Evolutionary conservation across 2,329 filamentous ascomycete genomes (phyloP).

Genomic region (Aspergillus oerlinghausenensis): DNA sequence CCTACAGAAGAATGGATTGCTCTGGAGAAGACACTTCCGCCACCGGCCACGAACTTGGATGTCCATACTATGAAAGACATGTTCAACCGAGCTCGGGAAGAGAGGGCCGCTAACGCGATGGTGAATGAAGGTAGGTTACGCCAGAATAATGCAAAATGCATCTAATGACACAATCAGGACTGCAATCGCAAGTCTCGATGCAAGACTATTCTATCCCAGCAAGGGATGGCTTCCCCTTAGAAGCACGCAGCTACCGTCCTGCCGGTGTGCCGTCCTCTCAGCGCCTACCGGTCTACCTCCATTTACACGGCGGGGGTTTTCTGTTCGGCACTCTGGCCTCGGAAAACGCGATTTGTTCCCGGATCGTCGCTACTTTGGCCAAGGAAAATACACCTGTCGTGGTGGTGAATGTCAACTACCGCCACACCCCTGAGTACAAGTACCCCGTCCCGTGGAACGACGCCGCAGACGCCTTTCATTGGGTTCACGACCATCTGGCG

Average conservation of each 20-base stretch:
- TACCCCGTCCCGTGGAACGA: slow-evolving; percentile 54
- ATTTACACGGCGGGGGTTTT: slow-evolving; percentile 55
- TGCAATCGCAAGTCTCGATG: slow-evolving; percentile 28
- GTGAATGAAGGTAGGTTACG: slow-evolving; percentile 17
- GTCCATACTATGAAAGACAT: slow-evolving; percentile 20
- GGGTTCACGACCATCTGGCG: slow-evolving; percentile 46
- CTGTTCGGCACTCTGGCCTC: slow-evolving; percentile 51
- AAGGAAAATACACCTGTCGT: slow-evolving; percentile 28
- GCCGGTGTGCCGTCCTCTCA: slow-evolving; percentile 21
- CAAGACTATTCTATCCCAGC: slow-evolving; percentile 38
- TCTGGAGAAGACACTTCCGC: slow-evolving; percentile 31
- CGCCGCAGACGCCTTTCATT: slow-evolving; percentile 51
- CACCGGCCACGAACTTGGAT: slow-evolving; percentile 17
- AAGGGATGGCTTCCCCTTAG: slow-evolving; percentile 43
- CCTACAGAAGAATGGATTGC: slow-evolving; percentile 45
- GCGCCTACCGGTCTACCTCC: slow-evolving; percentile 48
- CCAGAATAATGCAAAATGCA: background rate
- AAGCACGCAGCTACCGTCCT: slow-evolving; percentile 47
- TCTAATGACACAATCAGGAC: slow-evolving; percentile 7
- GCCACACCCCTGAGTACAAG: slow-evolving; percentile 52
- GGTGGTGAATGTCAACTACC: slow-evolving; percentile 55
- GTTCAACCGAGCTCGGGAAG: slow-evolving; percentile 33
- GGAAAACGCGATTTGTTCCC: slow-evolving; percentile 51
- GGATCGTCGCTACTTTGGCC: slow-evolving; percentile 37
- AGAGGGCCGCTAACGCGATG: slow-evolving; percentile 27